Conservation (phyloP, 306 rosid species). For the Castanopsis chinensis region DNA sequence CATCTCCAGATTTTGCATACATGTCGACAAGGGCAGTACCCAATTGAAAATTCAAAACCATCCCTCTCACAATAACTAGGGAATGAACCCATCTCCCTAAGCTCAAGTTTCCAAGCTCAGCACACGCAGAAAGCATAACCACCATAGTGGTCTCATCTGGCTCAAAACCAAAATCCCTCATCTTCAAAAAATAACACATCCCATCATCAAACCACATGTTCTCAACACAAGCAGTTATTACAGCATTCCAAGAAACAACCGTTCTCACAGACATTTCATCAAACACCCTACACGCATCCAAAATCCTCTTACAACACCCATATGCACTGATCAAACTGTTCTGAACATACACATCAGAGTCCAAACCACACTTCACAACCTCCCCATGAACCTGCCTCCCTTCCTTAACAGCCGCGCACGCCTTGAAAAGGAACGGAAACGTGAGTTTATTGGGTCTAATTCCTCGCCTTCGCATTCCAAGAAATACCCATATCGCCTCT, state of each 20-base stretch:
- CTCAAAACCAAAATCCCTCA: slow-evolving; percentile 65
- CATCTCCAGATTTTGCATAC: slow-evolving; percentile 81
- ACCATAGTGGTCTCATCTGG: slow-evolving; percentile 88
- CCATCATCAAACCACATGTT: slow-evolving; percentile 48
- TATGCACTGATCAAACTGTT: slow-evolving; percentile 64
- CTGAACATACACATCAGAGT: slow-evolving; percentile 63
- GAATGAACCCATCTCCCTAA: slow-evolving; percentile 79
- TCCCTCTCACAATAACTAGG: slow-evolving; percentile 53
- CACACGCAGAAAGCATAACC: slow-evolving; percentile 58
- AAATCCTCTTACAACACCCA: slow-evolving; percentile 62
- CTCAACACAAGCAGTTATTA: slow-evolving; percentile 74
- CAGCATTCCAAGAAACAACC: slow-evolving; percentile 80
- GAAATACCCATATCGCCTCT: slow-evolving; percentile 53
- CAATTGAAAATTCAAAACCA: slow-evolving; percentile 56
- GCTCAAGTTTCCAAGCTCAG: slow-evolving; percentile 81
- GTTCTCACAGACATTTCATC: slow-evolving; percentile 68
- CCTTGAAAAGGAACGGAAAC: slow-evolving; percentile 69
- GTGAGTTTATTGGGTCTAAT: slow-evolving; percentile 62
- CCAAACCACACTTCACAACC: slow-evolving; percentile 61
- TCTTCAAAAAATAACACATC: slow-evolving; percentile 51
- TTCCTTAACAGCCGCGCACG: slow-evolving; percentile 51
- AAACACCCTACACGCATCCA: slow-evolving; percentile 47
- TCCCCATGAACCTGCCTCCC: slow-evolving; percentile 70
- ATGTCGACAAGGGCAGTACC: slow-evolving; percentile 87
- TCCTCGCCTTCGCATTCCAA: slow-evolving; percentile 50